Conservation (phyloP, 139 green algal genomes). For the Tetradesmus obliquus region DNA sequence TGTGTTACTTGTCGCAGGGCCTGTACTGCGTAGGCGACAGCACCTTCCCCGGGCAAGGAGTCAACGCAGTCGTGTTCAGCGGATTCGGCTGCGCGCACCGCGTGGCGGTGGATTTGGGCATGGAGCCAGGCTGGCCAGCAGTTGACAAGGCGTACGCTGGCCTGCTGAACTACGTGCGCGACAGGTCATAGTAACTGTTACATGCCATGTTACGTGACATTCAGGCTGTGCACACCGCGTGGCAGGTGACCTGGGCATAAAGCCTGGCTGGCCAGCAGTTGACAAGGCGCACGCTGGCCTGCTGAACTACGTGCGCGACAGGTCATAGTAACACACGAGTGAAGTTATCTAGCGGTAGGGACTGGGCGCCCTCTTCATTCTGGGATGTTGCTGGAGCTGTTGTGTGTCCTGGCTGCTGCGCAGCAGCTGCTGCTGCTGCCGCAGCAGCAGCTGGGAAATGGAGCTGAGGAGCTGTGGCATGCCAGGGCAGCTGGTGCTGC, state of each 20-base stretch:
- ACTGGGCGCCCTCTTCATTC: no score
- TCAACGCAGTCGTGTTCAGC: conserved; percentile 96
- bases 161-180: conserved; percentile 54
- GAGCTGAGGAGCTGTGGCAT: no score
- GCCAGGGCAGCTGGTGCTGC: no score
- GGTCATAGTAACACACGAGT: conserved; percentile 12
- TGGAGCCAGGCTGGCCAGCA: conserved; percentile 71
- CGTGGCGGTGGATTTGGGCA: conserved; percentile 85
- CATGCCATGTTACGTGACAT: neutral
- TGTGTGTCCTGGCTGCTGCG: neutral
- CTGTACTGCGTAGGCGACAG: conserved; percentile 98
- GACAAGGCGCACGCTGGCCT: conserved; percentile 76
- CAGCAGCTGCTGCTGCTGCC: no score
- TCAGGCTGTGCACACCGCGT: no score
- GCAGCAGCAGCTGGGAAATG: no score
- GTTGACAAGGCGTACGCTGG: conserved; percentile 77
- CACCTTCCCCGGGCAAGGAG: conserved; percentile 94
- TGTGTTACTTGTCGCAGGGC: no score
- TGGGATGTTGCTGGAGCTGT: no score
- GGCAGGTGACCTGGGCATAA: no score
- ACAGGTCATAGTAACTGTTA: conserved; percentile 8
- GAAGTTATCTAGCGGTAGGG: no score
- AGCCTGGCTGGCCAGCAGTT: conserved; percentile 76
- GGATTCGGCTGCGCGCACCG: conserved; percentile 95
- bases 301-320: conserved; percentile 53